Base-by-base conservation (phyloP, 2,329 filamentous ascomycete species). In the Colletotrichum musicola region DNA sequence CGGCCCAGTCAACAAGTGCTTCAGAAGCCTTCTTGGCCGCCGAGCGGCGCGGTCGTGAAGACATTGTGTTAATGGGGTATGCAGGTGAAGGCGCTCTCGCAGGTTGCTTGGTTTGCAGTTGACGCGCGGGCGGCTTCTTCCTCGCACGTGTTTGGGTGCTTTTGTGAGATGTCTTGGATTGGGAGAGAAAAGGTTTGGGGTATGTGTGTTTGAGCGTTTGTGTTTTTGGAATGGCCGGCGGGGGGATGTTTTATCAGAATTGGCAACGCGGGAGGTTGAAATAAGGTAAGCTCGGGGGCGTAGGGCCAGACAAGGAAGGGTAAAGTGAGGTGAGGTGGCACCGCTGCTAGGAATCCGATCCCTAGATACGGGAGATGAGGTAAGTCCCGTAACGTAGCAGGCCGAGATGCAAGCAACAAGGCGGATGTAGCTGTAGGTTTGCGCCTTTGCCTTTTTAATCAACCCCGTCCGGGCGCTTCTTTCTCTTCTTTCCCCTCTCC, bases 11-110 rank as follows among this genome's bases (percentile, higher is more conserved):
- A 68, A 81, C 81, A 72, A 84, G 82, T 63, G 78, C 79, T 71
- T 83, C 79, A 60, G 79, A 80, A 51, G 82, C 82, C 76, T 76
- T 82, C 54, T 79, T 73, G 65, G 81, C 81, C 30, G 82, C 81
- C 22, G 81, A 82, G 50, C 82, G 80, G 59, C 81, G 84, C 49
- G 85, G 85, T 66, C 85, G 83, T 38, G 82, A 80, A 53, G 83
- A 73, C 85, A 87, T 87, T 16, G 47, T 55, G 35, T 7, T 70
- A 66, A 74, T 62, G 62, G 62, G 59, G 71, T 35, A 27, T 44
- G 50, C 27, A 16, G 30, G 9, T 22, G 35, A 30, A 27, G 38
- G 46, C 58, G 54, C 18, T 54, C 47, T 61, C 35, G 65, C 47
- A 18, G 51, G 4, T 30, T 62, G 51, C 40, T 67, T 54, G 57